Evolutionary conservation across 495 filamentous ascomycete genomes (phyloP).

Genomic region (Chaetomium cochliodes): DNA sequence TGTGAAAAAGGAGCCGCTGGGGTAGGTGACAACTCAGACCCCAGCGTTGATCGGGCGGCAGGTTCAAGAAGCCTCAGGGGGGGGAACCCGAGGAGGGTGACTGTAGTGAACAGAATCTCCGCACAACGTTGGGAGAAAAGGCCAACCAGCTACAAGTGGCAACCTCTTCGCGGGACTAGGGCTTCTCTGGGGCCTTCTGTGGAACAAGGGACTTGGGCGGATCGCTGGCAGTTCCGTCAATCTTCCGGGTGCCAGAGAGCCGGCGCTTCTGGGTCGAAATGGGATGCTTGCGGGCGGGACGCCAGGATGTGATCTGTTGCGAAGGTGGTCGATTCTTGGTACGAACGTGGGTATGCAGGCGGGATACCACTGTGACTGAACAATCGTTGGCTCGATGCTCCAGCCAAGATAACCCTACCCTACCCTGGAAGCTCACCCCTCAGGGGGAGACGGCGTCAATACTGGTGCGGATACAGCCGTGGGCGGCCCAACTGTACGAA

Average conservation of each 20-base stretch:
- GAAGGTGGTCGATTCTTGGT: conserved; percentile 26
- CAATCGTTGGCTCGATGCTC: conserved; percentile 27
- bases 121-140: conserved; percentile 21
- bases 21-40: conserved; percentile 1
- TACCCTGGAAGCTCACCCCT: conserved; percentile 21
- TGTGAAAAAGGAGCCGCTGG: neutral
- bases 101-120: conserved; percentile 21
- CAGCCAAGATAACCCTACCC: conserved; percentile 26
- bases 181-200: conserved; percentile 15
- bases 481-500: conserved; percentile 7
- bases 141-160: conserved; percentile 28
- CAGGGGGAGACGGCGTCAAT: conserved; percentile 18
- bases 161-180: conserved; percentile 24
- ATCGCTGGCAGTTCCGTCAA: conserved; percentile 12
- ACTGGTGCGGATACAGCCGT: conserved; percentile 20
- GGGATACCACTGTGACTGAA: conserved; percentile 29
- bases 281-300: conserved; percentile 18
- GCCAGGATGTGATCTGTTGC: conserved; percentile 25
- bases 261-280: conserved; percentile 27
- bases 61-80: neutral
- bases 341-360: conserved; percentile 33
- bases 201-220: conserved; percentile 17
- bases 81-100: neutral
- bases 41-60: conserved; percentile 14
- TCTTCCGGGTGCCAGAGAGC: conserved; percentile 19